Conservation (phyloP, 2,329 filamentous ascomycete species). For the Microdochium bolleyi region DNA sequence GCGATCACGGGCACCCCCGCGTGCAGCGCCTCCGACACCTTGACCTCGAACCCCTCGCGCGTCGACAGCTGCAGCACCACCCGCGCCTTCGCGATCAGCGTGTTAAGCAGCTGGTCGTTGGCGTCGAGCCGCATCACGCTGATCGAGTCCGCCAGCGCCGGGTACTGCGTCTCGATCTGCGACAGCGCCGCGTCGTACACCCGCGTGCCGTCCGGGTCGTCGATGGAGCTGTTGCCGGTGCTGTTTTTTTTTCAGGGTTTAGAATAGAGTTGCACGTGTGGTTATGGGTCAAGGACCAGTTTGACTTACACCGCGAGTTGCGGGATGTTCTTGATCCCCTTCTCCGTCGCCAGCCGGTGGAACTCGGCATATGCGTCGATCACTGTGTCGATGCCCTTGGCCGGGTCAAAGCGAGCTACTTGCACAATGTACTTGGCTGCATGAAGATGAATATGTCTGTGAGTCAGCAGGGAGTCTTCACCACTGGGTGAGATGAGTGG, state of each 20-base stretch:
- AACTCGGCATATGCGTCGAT: conserved; percentile 71
- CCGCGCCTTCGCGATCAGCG: conserved; percentile 62
- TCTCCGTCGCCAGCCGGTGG: conserved; percentile 49
- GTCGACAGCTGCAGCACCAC: conserved; percentile 74
- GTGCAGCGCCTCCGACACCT: conserved; percentile 76
- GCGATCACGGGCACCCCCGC: conserved; percentile 74
- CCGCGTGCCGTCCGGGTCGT: conserved; percentile 67
- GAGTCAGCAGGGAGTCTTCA: neutral
- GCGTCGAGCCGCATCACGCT: conserved; percentile 71
- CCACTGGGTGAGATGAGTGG: neutral
- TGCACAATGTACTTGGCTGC: conserved; percentile 68
- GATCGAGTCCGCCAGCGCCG: conserved; percentile 55
- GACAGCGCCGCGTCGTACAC: conserved; percentile 67
- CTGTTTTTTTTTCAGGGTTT: too few species aligned
- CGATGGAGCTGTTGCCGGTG: conserved; percentile 66
- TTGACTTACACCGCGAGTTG: conserved; percentile 58
- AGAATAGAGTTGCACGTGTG: too few species aligned
- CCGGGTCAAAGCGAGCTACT: conserved; percentile 74
- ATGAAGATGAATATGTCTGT: conserved; percentile 1
- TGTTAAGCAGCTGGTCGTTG: conserved; percentile 74
- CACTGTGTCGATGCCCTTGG: conserved; percentile 74
- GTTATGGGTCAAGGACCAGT: too few species aligned
- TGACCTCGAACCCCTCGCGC: conserved; percentile 78
- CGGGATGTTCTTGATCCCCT: conserved; percentile 44
- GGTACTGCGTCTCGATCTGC: conserved; percentile 56